Evolutionary conservation across 2,329 filamentous ascomycete species (phyloP), one percentile per base, ranked within the genome.

Genomic region (Pseudogymnoascus sp.): DNA sequence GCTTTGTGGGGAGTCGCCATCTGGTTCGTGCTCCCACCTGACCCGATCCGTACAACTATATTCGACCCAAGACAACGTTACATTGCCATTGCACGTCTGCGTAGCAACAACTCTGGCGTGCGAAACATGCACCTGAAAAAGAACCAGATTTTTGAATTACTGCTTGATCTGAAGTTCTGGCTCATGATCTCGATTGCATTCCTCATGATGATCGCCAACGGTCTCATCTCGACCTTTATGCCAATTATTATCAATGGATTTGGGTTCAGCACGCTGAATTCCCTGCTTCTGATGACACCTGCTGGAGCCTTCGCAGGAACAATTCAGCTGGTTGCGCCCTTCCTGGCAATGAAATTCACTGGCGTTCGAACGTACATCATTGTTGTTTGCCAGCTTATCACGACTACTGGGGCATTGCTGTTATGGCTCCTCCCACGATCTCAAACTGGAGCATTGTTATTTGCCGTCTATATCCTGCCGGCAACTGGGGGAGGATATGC

Each of bases 1-100:
- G 77, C 0, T 71, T 79, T 4, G 35, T 73, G 5, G 78, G 76
- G 76, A 75, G 73, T 76, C 6, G 61, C 74, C 0, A 70, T 79
- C 11, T 67, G 72, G 41, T 74, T 77, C 58, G 65, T 78, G 4
- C 67, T 79, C 3, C 77, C 77, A 0, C 69, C 74, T 0, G 75
- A 76, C 60, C 78, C 77, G 0, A 72, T 79, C 6, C 70, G 72
- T 1, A 78, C 76, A 19, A 55, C 45, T 7, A 55, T 55, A 16
- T 62, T 68, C 25, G 58, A 35, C 9, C 38, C 64, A 1, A 55
- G 62, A 8, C 63, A 68, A 22, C 64, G 60, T 30, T 60, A 55
- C 11, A 64, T 67, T 7, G 66, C 65, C 7, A 55, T 67, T 5
- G 63, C 64, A 8, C 63, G 67, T 11, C 62, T 68, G 28, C 65